These are phyloP conservation scores for Gymnopilus junonius DNA, from an alignment of 768 basidiomycete genomes.

Conservation along the genomic window DNA sequence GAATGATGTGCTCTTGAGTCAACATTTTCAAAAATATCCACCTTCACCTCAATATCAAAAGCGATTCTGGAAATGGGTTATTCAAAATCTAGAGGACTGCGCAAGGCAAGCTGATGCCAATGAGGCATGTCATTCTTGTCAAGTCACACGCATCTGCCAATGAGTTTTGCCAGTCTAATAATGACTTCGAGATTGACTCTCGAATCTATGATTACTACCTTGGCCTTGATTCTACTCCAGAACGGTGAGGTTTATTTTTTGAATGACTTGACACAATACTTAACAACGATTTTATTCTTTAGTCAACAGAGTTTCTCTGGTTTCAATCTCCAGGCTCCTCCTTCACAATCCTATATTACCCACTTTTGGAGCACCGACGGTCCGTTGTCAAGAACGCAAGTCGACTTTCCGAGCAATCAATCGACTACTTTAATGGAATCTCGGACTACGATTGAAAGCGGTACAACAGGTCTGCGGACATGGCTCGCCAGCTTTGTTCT, in stretches of 20 bases:
- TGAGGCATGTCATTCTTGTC: slow-evolving; percentile 47
- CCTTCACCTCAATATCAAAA: slow-evolving; percentile 67
- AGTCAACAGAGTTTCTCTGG: slow-evolving; percentile 22
- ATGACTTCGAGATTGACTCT: slow-evolving; percentile 62
- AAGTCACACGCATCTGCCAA: not conserved
- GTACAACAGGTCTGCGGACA: slow-evolving; percentile 81
- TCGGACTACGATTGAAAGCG: slow-evolving; percentile 70
- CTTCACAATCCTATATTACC: slow-evolving; percentile 64
- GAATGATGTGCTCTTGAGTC: slow-evolving; percentile 49
- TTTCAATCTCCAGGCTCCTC: slow-evolving; percentile 31
- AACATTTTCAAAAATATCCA: slow-evolving; percentile 60
- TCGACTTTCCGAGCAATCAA: slow-evolving; percentile 35
- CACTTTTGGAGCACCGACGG: slow-evolving; percentile 57
- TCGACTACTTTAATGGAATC: slow-evolving; percentile 73
- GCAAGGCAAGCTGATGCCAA: slow-evolving; percentile 20
- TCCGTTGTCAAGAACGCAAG: not conserved
- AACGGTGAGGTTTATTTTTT: slow-evolving; percentile 29
- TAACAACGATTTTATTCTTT: too few species aligned
- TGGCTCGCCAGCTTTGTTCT: slow-evolving; percentile 77
- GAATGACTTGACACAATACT: too few species aligned
- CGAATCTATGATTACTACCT: slow-evolving; percentile 68
- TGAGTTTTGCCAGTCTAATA: slow-evolving; percentile 34
- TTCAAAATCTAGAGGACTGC: slow-evolving; percentile 55
- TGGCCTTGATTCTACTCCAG: slow-evolving; percentile 44
- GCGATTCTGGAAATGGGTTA: slow-evolving; percentile 76